Percentiles rank a stretch among this genome's conserved stretches.
These are phyloP conservation scores for Alternaria gansuensis DNA, from an alignment of 2,329 filamentous ascomycete species.

Conservation along the genomic window DNA sequence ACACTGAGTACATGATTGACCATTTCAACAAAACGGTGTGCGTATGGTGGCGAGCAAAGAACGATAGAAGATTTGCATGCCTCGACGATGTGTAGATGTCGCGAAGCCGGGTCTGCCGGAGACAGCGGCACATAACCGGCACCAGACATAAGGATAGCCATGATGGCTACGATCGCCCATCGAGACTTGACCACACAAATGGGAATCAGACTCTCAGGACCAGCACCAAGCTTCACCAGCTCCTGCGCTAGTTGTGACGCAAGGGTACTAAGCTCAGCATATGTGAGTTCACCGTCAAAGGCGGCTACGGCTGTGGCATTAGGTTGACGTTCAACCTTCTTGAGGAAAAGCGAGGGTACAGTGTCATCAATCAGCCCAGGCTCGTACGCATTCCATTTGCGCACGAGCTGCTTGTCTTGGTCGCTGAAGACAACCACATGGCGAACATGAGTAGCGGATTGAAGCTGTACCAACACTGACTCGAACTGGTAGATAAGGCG, in stretches of 20 bases:
- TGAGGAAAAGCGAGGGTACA: constrained; percentile 38
- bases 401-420: constrained; percentile 38
- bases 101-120: constrained; percentile 38
- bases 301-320: constrained; percentile 38
- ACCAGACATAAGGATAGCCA: constrained; percentile 49
- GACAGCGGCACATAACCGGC: constrained; percentile 46
- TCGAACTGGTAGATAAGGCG: constrained; percentile 45
- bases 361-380: constrained; percentile 37
- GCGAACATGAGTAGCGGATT: constrained; percentile 30
- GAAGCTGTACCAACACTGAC: constrained; percentile 40
- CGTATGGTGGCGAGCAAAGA: constrained; percentile 41
- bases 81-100: constrained; percentile 41
- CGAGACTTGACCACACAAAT: constrained; percentile 51
- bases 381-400: constrained; percentile 36
- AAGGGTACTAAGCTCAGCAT: constrained; percentile 35
- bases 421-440: constrained; percentile 41
- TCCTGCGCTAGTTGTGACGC: constrained; percentile 41
- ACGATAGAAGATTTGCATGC: constrained; percentile 41
- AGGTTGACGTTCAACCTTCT: constrained; percentile 31
- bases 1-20: constrained; percentile 33
- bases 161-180: constrained; percentile 51
- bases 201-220: constrained; percentile 46
- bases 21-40: constrained; percentile 27
- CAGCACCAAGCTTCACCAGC: constrained; percentile 44
- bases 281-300: constrained; percentile 45